phyloP scores from a whole-genome alignment of 1,139 yeast species.

The Yamadazyma pseudoaaseri region DNA sequence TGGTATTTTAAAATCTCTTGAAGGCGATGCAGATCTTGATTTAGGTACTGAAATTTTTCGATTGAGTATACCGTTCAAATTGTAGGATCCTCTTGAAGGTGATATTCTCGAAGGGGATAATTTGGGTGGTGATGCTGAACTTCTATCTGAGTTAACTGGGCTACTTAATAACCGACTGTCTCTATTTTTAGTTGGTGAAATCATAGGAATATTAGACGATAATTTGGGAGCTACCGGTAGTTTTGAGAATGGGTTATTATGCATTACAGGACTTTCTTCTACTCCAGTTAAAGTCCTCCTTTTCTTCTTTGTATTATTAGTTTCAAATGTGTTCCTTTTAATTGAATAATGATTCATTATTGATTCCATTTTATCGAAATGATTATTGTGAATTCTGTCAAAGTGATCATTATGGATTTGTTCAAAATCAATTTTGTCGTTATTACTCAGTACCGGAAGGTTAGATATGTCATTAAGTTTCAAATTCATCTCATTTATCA shows the following conservation, averaged over 20 bases:
- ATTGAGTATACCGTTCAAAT: slow-evolving; percentile 33
- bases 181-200: slow-evolving; percentile 1
- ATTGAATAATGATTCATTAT: slow-evolving; percentile 42
- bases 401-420: slow-evolving; percentile 5
- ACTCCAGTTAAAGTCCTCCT: slow-evolving; percentile 36
- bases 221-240: slow-evolving; percentile 1
- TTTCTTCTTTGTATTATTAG: slow-evolving; percentile 17
- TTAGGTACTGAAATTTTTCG: slow-evolving; percentile 15
- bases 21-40: slow-evolving; percentile 10
- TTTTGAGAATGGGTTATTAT: neutral
- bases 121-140: slow-evolving; percentile 6
- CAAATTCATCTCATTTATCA: slow-evolving; percentile 41
- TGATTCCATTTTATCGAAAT: slow-evolving; percentile 42
- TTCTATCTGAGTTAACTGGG: neutral
- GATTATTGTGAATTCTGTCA: slow-evolving; percentile 25
- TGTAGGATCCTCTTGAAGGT: slow-evolving; percentile 26
- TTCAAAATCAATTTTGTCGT: slow-evolving; percentile 1
- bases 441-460: slow-evolving; percentile 1
- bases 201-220: slow-evolving; percentile 1
- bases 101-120: slow-evolving; percentile 11
- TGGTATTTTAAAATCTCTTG: slow-evolving; percentile 16
- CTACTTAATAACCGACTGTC: neutral
- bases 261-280: slow-evolving; percentile 14
- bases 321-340: slow-evolving; percentile 9
- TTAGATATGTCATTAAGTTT: slow-evolving; percentile 15